phyloP scores from a whole-genome alignment of 2,329 filamentous ascomycete species.

The Diaporthe ampelina region DNA sequence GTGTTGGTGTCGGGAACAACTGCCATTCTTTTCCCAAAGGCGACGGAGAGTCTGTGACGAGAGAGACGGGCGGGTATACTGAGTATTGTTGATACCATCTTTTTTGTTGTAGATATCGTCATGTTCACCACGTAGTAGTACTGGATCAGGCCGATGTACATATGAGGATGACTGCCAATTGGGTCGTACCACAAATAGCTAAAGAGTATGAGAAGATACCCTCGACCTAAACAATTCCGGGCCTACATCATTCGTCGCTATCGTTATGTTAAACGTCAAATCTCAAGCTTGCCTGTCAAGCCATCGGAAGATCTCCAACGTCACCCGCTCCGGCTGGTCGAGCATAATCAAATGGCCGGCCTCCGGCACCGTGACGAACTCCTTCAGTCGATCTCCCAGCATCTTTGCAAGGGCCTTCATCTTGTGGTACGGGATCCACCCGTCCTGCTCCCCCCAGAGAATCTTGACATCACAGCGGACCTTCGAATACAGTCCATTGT shows the following conservation, averaged over 20 bases:
- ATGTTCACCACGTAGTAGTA: too few relatives aligned
- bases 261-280: background rate
- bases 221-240: too few relatives aligned
- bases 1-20: conserved; percentile 45
- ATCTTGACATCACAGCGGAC: conserved; percentile 18
- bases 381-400: background rate
- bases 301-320: conserved; percentile 7
- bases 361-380: background rate
- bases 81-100: background rate
- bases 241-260: background rate
- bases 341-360: conserved; percentile 27
- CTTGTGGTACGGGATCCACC: conserved; percentile 6
- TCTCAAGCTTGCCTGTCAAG: background rate
- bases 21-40: conserved; percentile 42
- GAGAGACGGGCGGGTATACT: fast-evolving
- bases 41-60: fast-evolving
- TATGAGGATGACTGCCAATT: background rate
- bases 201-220: background rate
- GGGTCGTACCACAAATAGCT: background rate
- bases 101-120: too few relatives aligned
- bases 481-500: background rate
- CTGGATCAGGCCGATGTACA: background rate
- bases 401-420: background rate
- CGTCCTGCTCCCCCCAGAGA: background rate
- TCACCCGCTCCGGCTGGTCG: conserved; percentile 9